These are phyloP conservation scores for Macrolepiota albuminosa DNA, from an alignment of 768 basidiomycete genomes.

Conservation along the genomic window DNA sequence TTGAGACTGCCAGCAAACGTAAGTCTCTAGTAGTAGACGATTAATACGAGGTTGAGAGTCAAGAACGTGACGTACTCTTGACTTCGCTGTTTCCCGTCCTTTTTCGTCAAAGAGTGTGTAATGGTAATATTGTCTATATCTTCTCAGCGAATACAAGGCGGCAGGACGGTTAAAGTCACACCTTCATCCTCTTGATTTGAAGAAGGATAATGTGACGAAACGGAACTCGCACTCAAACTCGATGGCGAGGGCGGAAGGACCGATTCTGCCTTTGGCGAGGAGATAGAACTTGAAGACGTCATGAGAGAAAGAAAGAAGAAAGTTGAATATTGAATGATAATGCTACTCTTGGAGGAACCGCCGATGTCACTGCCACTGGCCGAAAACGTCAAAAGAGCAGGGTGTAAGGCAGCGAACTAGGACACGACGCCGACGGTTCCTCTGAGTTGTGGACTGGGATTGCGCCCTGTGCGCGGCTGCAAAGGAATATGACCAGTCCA, in stretches of 20 bases:
- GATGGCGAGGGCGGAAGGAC: constrained; percentile 35
- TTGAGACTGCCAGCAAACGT: constrained; percentile 71
- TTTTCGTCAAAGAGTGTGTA: constrained; percentile 43
- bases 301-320: constrained; percentile 24
- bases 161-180: constrained; percentile 23
- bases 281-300: constrained; percentile 29
- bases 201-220: constrained; percentile 54
- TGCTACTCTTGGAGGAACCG: constrained; percentile 42
- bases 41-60: constrained; percentile 4
- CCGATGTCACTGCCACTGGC: constrained; percentile 42
- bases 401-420: constrained; percentile 40
- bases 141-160: constrained; percentile 11
- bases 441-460: constrained; percentile 22
- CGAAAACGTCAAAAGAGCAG: constrained; percentile 30
- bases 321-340: constrained; percentile 14
- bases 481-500: constrained; percentile 15
- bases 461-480: constrained; percentile 14
- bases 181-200: constrained; percentile 62
- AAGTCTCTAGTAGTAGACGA: constrained; percentile 50
- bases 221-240: constrained; percentile 27
- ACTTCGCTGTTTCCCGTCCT: constrained; percentile 51
- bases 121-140: constrained; percentile 68
- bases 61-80: constrained; percentile 54
- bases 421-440: constrained; percentile 49
- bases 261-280: constrained; percentile 29